Conservation (phyloP, 306 rosid genomes). For the Cucumis hystrix region DNA sequence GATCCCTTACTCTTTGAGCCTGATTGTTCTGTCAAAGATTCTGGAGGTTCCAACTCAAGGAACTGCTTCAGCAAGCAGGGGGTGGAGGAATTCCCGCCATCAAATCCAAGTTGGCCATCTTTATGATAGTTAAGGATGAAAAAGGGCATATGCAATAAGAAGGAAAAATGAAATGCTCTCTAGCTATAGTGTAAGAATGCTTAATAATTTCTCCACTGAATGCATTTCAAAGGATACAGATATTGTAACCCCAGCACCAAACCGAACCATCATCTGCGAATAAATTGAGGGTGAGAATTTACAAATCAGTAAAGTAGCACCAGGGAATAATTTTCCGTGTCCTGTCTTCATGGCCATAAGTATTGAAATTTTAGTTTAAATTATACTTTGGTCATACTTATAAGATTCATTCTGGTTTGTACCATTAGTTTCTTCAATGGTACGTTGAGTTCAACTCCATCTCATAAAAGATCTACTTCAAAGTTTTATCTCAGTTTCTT, state of each 20-base stretch:
- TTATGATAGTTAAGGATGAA: constrained; percentile 48
- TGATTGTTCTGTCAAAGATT: constrained; percentile 23
- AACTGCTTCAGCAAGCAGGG: constrained; percentile 55
- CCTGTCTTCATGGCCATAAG: background rate
- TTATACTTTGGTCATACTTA: background rate
- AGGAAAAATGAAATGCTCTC: constrained; percentile 1
- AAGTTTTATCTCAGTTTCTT: background rate
- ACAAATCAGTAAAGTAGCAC: background rate
- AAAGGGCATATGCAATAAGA: background rate
- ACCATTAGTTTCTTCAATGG: background rate
- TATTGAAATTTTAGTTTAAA: background rate
- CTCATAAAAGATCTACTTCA: background rate
- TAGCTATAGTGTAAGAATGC: background rate
- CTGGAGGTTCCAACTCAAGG: constrained; percentile 23
- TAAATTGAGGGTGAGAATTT: constrained; percentile 7
- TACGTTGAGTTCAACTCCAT: background rate
- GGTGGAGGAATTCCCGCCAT: constrained; percentile 30
- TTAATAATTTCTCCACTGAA: constrained; percentile 2
- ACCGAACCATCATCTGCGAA: constrained; percentile 82
- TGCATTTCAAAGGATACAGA: constrained; percentile 59
- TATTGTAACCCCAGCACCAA: constrained; percentile 94
- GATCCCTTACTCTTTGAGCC: constrained; percentile 26
- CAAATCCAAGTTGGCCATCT: constrained; percentile 90
- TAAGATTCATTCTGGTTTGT: background rate
- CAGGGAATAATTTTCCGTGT: background rate